Evolutionary conservation across 2,329 filamentous ascomycete species (phyloP).

Genomic region (Juglanconis sp.): DNA sequence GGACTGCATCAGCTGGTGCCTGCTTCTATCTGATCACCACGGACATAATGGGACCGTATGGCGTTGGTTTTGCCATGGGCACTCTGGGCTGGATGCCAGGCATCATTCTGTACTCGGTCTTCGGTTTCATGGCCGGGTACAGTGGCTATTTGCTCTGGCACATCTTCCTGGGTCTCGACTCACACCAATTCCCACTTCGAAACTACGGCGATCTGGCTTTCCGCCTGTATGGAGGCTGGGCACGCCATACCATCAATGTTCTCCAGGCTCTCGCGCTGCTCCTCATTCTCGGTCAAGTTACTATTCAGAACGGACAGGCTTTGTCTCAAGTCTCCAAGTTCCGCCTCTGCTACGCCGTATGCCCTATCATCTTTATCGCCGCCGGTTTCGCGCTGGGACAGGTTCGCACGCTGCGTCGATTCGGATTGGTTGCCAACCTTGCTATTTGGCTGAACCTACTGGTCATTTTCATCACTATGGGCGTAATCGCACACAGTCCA

Average conservation of each 20-base stretch:
- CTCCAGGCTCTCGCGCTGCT: slow-evolving; percentile 46
- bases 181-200: slow-evolving; percentile 41
- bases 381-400: slow-evolving; percentile 52
- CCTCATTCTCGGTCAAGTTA: slow-evolving; percentile 49
- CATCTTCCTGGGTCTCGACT: slow-evolving; percentile 42
- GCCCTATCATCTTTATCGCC: slow-evolving; percentile 46
- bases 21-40: slow-evolving; percentile 48
- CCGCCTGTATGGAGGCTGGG: slow-evolving; percentile 40
- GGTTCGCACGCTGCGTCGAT: slow-evolving; percentile 51
- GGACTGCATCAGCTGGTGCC: slow-evolving; percentile 43
- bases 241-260: slow-evolving; percentile 45
- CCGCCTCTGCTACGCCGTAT: slow-evolving; percentile 50
- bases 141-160: slow-evolving; percentile 44
- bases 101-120: slow-evolving; percentile 43
- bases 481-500: slow-evolving; percentile 43
- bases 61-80: slow-evolving; percentile 31
- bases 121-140: slow-evolving; percentile 38
- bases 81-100: slow-evolving; percentile 35
- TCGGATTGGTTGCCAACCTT: slow-evolving; percentile 53
- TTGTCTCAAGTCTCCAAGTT: slow-evolving; percentile 50
- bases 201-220: slow-evolving; percentile 48
- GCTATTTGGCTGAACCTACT: slow-evolving; percentile 54
- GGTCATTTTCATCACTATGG: slow-evolving; percentile 55
- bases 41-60: slow-evolving; percentile 43
- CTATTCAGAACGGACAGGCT: slow-evolving; percentile 51